phyloP scores from a whole-genome alignment of 2,329 filamentous ascomycete genomes.

The Aureobasidium sp. region DNA sequence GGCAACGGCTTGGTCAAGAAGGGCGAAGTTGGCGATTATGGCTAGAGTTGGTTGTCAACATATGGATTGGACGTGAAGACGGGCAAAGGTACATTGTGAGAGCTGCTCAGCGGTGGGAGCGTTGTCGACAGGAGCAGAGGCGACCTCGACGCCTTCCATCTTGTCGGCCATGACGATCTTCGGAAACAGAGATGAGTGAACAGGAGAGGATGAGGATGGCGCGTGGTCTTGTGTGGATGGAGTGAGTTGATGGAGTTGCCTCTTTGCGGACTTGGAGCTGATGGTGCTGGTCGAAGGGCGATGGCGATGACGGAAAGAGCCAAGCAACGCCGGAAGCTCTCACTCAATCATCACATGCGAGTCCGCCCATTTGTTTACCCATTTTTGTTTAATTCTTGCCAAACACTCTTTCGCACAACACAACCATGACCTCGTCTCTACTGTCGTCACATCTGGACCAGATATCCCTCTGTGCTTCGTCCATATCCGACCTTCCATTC shows the following conservation, averaged over 20 bases:
- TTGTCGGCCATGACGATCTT: slow-evolving; percentile 37
- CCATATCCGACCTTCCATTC: slow-evolving; percentile 51
- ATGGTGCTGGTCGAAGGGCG: neutral
- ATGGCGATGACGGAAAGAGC: slow-evolving; percentile 12
- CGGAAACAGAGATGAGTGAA: neutral
- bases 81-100: slow-evolving; percentile 11
- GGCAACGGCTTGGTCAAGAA: slow-evolving; percentile 84
- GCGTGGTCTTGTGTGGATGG: slow-evolving; percentile 4
- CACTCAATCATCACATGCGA: slow-evolving; percentile 12
- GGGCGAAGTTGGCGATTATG: slow-evolving; percentile 86
- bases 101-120: slow-evolving; percentile 15
- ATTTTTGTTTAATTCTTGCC: neutral
- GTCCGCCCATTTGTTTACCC: slow-evolving; percentile 7
- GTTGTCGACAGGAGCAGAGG: slow-evolving; percentile 14
- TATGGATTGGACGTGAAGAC: neutral
- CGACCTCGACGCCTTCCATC: slow-evolving; percentile 40
- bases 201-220: neutral
- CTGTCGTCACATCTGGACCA: slow-evolving; percentile 43
- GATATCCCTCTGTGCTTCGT: slow-evolving; percentile 40
- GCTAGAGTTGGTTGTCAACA: slow-evolving; percentile 46
- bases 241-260: slow-evolving; percentile 17
- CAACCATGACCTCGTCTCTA: slow-evolving; percentile 24
- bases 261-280: slow-evolving; percentile 4
- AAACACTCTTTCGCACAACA: neutral
- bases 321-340: slow-evolving; percentile 2